phyloP scores from a whole-genome alignment of 2,329 filamentous ascomycete species.

The Xylariaceae sp. region DNA sequence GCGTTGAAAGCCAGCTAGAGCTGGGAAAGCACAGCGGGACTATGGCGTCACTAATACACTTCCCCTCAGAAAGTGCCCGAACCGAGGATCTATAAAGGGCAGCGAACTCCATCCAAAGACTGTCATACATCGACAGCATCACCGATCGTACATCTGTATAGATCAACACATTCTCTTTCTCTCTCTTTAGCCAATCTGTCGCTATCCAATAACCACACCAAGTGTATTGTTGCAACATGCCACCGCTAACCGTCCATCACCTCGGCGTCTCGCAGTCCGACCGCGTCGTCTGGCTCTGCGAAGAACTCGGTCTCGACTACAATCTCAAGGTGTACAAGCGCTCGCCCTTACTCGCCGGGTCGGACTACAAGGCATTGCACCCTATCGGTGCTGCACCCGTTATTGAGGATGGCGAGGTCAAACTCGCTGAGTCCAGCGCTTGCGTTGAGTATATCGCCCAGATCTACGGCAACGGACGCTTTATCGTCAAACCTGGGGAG shows the following conservation, averaged over 20 bases:
- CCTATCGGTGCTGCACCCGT: conserved; percentile 13
- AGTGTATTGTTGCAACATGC: conserved; percentile 4
- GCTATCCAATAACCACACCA: no score
- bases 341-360: conserved; percentile 5
- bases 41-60: no score
- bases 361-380: conserved; percentile 9
- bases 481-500: conserved; percentile 8
- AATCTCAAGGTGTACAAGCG: conserved; percentile 11
- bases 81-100: no score
- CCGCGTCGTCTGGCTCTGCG: conserved; percentile 17
- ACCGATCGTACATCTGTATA: no score
- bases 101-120: no score
- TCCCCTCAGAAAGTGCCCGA: no score
- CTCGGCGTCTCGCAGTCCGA: conserved; percentile 19
- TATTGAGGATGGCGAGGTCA: conserved; percentile 13
- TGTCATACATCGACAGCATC: no score
- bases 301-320: conserved; percentile 16
- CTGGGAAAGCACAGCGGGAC: no score
- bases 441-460: conserved; percentile 17
- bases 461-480: conserved; percentile 9
- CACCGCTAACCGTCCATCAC: conserved; percentile 16
- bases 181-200: no score
- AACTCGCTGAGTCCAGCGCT: conserved; percentile 12
- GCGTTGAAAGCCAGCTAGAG: no score
- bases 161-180: no score